Conservation (phyloP, 2,329 filamentous ascomycete species). For the Verticillium alfalfae region DNA sequence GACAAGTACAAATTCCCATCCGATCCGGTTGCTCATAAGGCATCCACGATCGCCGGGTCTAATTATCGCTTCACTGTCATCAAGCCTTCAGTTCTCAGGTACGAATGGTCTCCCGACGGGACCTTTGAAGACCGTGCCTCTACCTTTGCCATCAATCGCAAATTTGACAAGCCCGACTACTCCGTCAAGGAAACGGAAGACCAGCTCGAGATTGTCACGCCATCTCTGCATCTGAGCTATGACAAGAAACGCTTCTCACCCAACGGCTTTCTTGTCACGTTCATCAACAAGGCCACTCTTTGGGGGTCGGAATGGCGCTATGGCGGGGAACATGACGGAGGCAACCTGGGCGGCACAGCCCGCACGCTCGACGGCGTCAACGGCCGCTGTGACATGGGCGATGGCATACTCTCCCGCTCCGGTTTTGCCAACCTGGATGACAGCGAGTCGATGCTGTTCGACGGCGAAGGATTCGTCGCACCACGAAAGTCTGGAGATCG, state of each 20-base stretch:
- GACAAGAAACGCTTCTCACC: slow-evolving; percentile 1
- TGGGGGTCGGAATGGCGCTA: slow-evolving; percentile 46
- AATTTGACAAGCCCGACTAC: neutral
- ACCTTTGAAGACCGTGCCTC: slow-evolving; percentile 1
- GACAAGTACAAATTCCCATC: slow-evolving; percentile 34
- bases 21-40: slow-evolving; percentile 34
- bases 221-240: neutral
- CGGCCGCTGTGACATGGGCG: slow-evolving; percentile 41
- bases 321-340: slow-evolving; percentile 28
- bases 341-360: slow-evolving; percentile 36
- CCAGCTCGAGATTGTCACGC: neutral
- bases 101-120: slow-evolving; percentile 1
- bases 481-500: slow-evolving; percentile 38
- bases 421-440: slow-evolving; percentile 52
- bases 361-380: slow-evolving; percentile 50
- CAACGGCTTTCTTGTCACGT: slow-evolving; percentile 9
- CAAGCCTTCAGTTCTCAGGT: slow-evolving; percentile 31
- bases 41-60: slow-evolving; percentile 32
- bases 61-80: slow-evolving; percentile 57
- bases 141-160: slow-evolving; percentile 2
- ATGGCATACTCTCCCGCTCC: slow-evolving; percentile 43
- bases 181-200: neutral
- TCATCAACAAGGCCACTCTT: slow-evolving; percentile 33
- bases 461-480: slow-evolving; percentile 44
- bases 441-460: slow-evolving; percentile 50